phyloP scores from a whole-genome alignment of 192 early-diverging fungal species.

The Rhizoclosmatium globosum region DNA sequence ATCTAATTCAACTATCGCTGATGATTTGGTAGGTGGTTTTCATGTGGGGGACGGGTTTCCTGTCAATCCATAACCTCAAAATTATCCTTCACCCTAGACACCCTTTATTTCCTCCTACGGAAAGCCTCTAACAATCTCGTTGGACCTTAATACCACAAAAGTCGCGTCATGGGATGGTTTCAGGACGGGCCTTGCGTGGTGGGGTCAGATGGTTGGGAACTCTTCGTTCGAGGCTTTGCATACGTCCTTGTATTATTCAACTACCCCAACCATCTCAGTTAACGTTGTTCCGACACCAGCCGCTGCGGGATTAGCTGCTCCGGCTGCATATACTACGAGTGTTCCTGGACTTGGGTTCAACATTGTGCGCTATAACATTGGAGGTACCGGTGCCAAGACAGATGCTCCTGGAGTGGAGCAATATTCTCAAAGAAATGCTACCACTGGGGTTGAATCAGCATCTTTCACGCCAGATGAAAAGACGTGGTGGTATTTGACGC shows the following conservation, averaged over 20 bases:
- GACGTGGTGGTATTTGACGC: constrained; percentile 18
- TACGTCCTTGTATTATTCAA: constrained; percentile 31
- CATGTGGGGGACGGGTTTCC: constrained; percentile 30
- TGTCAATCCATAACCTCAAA: constrained; percentile 17
- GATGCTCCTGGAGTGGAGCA: constrained; percentile 12
- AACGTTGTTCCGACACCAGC: neutral
- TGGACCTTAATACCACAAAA: neutral
- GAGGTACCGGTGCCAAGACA: constrained; percentile 9
- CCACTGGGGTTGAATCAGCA: no score
- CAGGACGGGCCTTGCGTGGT: constrained; percentile 34
- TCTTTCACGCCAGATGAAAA: neutral
- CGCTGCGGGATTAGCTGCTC: neutral
- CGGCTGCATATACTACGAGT: neutral
- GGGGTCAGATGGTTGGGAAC: constrained; percentile 16
- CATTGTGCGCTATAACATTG: constrained; percentile 40
- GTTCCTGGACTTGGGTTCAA: constrained; percentile 26
- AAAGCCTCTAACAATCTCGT: no score
- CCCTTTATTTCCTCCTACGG: neutral
- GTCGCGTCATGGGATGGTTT: constrained; percentile 24
- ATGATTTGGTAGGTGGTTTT: constrained; percentile 33
- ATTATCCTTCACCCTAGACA: constrained; percentile 31
- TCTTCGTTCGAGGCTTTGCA: neutral
- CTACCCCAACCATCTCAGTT: neutral
- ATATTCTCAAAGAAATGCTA: neutral
- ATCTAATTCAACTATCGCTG: no score